Evolutionary conservation across 768 basidiomycete genomes (phyloP).

Genomic region (Mycena floridula): DNA sequence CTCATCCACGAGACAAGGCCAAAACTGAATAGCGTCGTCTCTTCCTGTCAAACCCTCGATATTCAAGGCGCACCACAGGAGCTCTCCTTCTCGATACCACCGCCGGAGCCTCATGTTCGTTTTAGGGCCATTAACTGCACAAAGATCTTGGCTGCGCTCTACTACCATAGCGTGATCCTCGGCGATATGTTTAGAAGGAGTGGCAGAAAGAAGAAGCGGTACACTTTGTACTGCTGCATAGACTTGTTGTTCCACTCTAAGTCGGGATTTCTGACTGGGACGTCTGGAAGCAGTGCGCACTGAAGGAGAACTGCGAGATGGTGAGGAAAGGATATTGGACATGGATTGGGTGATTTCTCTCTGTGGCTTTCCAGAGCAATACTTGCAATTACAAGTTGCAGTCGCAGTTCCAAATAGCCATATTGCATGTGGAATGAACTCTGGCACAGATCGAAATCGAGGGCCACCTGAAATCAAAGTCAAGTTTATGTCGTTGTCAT

Average conservation of each 20-base stretch:
- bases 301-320: constrained; percentile 18
- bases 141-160: constrained; percentile 61
- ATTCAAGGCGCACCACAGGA: constrained; percentile 63
- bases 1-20: constrained; percentile 70
- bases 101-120: constrained; percentile 41
- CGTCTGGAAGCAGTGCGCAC: constrained; percentile 12
- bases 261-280: background rate
- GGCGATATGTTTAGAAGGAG: constrained; percentile 22
- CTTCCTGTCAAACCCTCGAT: constrained; percentile 35
- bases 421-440: constrained; percentile 78
- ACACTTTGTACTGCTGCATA: constrained; percentile 38
- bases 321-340: constrained; percentile 26
- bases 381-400: constrained; percentile 65
- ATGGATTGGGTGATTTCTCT: constrained; percentile 61
- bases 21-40: constrained; percentile 50
- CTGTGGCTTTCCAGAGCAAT: constrained; percentile 66
- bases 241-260: constrained; percentile 3
- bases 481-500: background rate
- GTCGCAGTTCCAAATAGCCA: constrained; percentile 66
- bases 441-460: constrained; percentile 75
- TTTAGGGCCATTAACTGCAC: constrained; percentile 45
- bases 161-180: constrained; percentile 43
- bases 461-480: constrained; percentile 31
- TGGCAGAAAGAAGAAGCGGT: constrained; percentile 17
- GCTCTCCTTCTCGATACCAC: constrained; percentile 63